Evolutionary conservation across 139 green algal species (phyloP), one percentile per base, ranked within the genome.

Genomic region (Spirogloea muscicola): DNA sequence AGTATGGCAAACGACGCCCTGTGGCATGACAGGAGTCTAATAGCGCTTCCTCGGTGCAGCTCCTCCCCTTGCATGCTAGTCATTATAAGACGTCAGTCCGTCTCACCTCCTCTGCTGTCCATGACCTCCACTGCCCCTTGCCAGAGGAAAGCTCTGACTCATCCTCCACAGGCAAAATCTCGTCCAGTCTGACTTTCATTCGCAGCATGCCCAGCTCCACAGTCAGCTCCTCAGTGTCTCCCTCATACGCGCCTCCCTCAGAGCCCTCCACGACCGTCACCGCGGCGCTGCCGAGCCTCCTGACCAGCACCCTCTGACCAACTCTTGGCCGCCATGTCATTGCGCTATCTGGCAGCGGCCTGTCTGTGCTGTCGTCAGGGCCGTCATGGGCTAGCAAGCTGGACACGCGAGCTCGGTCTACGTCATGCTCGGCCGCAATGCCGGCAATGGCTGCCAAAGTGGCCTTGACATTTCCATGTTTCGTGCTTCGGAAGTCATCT

Each of bases 171-270:
- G 68, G 68, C 31, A 76, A 16, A 6, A 76, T 57, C 68, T 76
- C 68, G 29, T 44, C 42, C n/a, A 9, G 25, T 13, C 75, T 76
- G 31, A 76, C 68, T 6, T 27, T 33, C 57, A 76, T 49, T 3
- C 68, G 25, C 68, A 76, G 38, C 68, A 75, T 75, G 52, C 68
- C 68, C 25, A 76, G 48, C 68, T 75, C 25, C 57, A 76, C 68
- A 7, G 55, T 37, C 34, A 76, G 34, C 31, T 75, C 55, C 16
- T 63, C 29, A 25, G 21, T 21, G 7, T 57, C 58, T 65, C 13
- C 36, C 7, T 72, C 68, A 6, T 52, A 29, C 25, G 21, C 55
- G 7, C 68, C 58, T 65, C 13, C 36, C 7, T 72, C 68, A 6
- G 68, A 29, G 4, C 3, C 55, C 58, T 76, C 68, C 55, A 75